phyloP scores from a whole-genome alignment of 1,284 basidiomycete species.

The Sphagnurus paluster region DNA sequence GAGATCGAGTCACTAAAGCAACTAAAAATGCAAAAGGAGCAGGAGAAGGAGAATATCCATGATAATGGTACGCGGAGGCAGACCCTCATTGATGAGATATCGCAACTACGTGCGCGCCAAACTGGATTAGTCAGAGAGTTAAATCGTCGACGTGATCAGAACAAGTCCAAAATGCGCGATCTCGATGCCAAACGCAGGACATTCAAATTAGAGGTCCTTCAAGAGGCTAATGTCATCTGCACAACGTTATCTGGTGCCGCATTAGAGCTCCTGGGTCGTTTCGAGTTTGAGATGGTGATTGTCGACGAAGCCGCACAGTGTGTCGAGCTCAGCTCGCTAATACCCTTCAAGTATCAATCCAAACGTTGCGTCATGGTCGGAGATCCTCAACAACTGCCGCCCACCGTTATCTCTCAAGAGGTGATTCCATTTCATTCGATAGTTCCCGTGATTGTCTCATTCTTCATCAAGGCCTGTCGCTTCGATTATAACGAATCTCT shows the following conservation, averaged over 20 bases:
- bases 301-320: slow-evolving; percentile 99
- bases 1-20: slow-evolving; percentile 72
- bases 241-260: slow-evolving; percentile 92
- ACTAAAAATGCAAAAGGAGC: slow-evolving; percentile 60
- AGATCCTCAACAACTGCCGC: slow-evolving; percentile 97
- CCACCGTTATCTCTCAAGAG: slow-evolving; percentile 91
- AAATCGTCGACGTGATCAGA: slow-evolving; percentile 80
- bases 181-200: slow-evolving; percentile 78
- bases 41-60: slow-evolving; percentile 54
- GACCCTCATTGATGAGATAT: slow-evolving; percentile 67
- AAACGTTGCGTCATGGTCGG: slow-evolving; percentile 93
- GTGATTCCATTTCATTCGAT: slow-evolving; percentile 29
- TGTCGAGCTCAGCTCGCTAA: slow-evolving; percentile 94
- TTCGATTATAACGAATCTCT: slow-evolving; percentile 89
- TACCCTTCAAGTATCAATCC: slow-evolving; percentile 90
- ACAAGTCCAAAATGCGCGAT: slow-evolving; percentile 72
- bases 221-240: slow-evolving; percentile 93
- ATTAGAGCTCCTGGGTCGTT: slow-evolving; percentile 81
- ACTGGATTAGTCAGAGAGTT: slow-evolving; percentile 68
- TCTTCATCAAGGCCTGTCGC: slow-evolving; percentile 58
- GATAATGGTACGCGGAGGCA: slow-evolving; percentile 51
- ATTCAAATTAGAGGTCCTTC: slow-evolving; percentile 75
- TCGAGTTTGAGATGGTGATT: slow-evolving; percentile 95
- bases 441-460: background rate
- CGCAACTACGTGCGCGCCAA: slow-evolving; percentile 65